Percentiles rank a stretch among this genome's conserved stretches.
These are phyloP conservation scores for Elsinoe fawcettii DNA, from an alignment of 2,329 filamentous ascomycete species.

Conservation along the genomic window DNA sequence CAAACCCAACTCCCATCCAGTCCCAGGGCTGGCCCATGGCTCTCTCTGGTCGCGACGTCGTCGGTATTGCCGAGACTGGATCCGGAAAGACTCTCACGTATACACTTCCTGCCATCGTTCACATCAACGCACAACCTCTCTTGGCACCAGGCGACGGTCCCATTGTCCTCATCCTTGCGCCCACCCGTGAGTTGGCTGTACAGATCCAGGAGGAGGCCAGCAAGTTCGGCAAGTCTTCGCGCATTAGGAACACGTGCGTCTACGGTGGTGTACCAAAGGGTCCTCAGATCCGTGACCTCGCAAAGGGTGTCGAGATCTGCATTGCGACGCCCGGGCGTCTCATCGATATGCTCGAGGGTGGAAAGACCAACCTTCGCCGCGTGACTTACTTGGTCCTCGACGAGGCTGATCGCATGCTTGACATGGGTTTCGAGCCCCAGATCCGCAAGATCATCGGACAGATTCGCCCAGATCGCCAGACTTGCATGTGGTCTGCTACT, in stretches of 20 bases:
- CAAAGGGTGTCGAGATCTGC: slow-evolving; percentile 93
- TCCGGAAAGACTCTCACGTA: slow-evolving; percentile 99
- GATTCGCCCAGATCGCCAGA: slow-evolving; percentile 96
- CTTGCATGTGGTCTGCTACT: slow-evolving; percentile 98
- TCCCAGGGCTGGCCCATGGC: slow-evolving; percentile 99
- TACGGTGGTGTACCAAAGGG: slow-evolving; percentile 99
- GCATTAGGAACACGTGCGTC: slow-evolving; percentile 96
- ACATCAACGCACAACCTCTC: slow-evolving; percentile 98
- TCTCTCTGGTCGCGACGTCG: slow-evolving; percentile 92
- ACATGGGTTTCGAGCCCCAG: slow-evolving; percentile 99
- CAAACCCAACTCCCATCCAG: slow-evolving; percentile 89
- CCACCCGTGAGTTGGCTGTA: slow-evolving; percentile 93
- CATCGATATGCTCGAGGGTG: slow-evolving; percentile 96
- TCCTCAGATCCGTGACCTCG: slow-evolving; percentile 88
- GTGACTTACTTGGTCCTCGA: slow-evolving; percentile 98
- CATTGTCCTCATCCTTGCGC: slow-evolving; percentile 91
- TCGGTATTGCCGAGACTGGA: slow-evolving; percentile 98
- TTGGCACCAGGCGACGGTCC: slow-evolving; percentile 91
- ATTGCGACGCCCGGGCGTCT: slow-evolving; percentile 96
- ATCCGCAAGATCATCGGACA: slow-evolving; percentile 98
- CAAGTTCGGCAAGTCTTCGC: slow-evolving; percentile 96
- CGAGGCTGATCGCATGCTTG: slow-evolving; percentile 98
- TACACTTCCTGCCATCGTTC: slow-evolving; percentile 94
- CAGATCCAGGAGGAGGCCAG: slow-evolving; percentile 98
- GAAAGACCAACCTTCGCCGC: slow-evolving; percentile 95